A percentile compares a stretch with the other conserved stretches of the same genome.
These are phyloP conservation scores for Pythium folliculosum DNA, from an alignment of 352 stramenopile species.

Conservation along the genomic window DNA sequence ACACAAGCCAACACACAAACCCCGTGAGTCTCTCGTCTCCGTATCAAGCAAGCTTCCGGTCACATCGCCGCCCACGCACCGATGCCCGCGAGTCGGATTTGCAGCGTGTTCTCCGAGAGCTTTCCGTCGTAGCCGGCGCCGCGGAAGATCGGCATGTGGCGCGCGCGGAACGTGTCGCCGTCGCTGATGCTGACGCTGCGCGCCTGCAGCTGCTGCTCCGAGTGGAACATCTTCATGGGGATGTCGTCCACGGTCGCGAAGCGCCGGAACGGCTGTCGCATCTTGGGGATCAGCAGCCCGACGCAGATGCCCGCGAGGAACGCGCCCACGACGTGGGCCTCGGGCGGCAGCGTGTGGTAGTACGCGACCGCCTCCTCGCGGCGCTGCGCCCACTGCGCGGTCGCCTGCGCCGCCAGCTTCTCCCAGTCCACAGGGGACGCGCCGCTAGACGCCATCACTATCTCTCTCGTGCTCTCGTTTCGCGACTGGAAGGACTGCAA, in stretches of 20 bases:
- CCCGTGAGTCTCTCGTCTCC: too few species aligned
- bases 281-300: conserved; percentile 51
- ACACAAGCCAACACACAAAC: too few species aligned
- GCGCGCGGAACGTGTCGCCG: conserved; percentile 83
- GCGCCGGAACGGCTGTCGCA: conserved; percentile 68
- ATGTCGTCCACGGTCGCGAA: conserved; percentile 83
- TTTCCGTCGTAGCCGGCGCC: conserved; percentile 56
- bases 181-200: conserved; percentile 66
- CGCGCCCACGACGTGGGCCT: conserved; percentile 44
- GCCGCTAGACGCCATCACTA: not conserved
- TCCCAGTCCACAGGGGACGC: conserved; percentile 22
- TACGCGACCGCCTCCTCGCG: conserved; percentile 18
- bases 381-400: conserved; percentile 17
- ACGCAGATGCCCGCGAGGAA: conserved; percentile 61
- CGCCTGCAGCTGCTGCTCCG: conserved; percentile 56
- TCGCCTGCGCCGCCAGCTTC: conserved; percentile 20
- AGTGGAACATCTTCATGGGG: conserved; percentile 66
- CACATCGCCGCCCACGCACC: conserved; percentile 25
- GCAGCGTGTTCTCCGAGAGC: conserved; percentile 76
- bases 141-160: conserved; percentile 59
- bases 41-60: too few species aligned
- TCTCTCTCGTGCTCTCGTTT: not conserved
- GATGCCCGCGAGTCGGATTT: conserved; percentile 83
- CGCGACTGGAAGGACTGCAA: conserved; percentile 4
- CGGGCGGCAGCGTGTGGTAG: conserved; percentile 37